Evolutionary conservation across 768 basidiomycete genomes (phyloP), one percentile per base, ranked within the genome.

Genomic region (Candolleomyces efflorescens): DNA sequence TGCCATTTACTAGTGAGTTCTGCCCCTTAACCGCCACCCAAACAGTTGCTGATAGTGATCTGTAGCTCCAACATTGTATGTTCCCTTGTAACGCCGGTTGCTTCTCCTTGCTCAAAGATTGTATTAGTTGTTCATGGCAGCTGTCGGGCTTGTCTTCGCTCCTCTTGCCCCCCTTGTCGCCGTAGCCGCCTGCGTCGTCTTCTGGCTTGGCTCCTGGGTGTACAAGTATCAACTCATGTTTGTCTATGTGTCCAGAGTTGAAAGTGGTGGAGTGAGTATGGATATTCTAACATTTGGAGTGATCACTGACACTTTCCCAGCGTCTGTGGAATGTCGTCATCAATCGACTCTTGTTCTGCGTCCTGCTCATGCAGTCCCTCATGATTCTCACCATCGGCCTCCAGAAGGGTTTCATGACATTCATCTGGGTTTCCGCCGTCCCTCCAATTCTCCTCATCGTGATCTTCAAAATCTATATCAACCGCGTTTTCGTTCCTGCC

Each of bases 171-270:
- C 97, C 1, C 73, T 98, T 27, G 94, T 99, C 15, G 82, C 81
- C 9, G 78, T 94, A 24, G 91, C 90, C 17, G 92, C 86, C 12
- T 87, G 87, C 2, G 68, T 89, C 32, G 92, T 97, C 20, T 90
- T 94, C 70, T 98, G 94, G 91, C 75, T 89, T 65, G 84, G 84
- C 60, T 89, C 87, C 5, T 85, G 85, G 79, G 90, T 92, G 20
- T 93, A 95, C 79, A 99, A 98, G 74, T 98, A 98, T 67, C 90
- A 95, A 75, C 78, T 98, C 51, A 94, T 98, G 86, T 98, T 96
- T 70, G 92, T 96, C 57, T 95, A 82, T 68, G 75, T 92, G 49
- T 86, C 94, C 5, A 86, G 86, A 60, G 90, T 94, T 13, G 97
- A 99, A 73, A 92, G 88, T 53, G 97, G 96, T 58, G 97, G 97